Base-by-base conservation (phyloP, 768 basidiomycete genomes). In the Filobasidium floriforme region DNA sequence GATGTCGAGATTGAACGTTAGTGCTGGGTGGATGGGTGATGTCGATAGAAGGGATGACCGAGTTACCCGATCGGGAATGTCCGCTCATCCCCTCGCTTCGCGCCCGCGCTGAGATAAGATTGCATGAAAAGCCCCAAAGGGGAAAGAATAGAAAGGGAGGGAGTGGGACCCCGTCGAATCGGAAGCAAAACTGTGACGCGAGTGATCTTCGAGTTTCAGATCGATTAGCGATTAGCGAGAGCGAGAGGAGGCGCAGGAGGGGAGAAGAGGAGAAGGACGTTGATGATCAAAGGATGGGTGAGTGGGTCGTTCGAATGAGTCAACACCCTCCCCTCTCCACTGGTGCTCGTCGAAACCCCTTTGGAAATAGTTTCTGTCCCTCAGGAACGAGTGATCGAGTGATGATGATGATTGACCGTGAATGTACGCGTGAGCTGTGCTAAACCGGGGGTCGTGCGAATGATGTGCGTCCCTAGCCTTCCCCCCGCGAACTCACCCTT, bases 11-110 rank as follows among this genome's bases (percentile, higher is more conserved):
- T 37, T 3, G 32, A 4, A 37, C 32, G 32, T 37, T 37, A 9
- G 32, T 37, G 4, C 5, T 22, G 46, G 46, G 22, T 49, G 46
- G 18, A 14, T 15, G 46, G 22, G 5, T 49, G 46, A 49, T 49
- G 15, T 10, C 43, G 43, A 19, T 10, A 44, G 43, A 44, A 19
- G 19, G 19, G 19, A 44, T 19, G 19, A 10, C 10, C 43, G 43
- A 44, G 6, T 49, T 49, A 22, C 46, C 46, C 46, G 46, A 49
- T 49, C 46, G 46, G 46, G 46, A 49, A 49, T 49, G 46, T 49
- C 46, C 46, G 46, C 18, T 49, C 12, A 2, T 49, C 12, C 18
- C 46, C 22, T 15, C 12, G 4, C 18, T 12, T 49, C 6, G 2
- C 12, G 46, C 12, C 22, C 46, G 18, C 22, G 46, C 46, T 22